These are phyloP conservation scores for Begonia loranthoides DNA, from an alignment of 306 rosid species.

Conservation along the genomic window DNA sequence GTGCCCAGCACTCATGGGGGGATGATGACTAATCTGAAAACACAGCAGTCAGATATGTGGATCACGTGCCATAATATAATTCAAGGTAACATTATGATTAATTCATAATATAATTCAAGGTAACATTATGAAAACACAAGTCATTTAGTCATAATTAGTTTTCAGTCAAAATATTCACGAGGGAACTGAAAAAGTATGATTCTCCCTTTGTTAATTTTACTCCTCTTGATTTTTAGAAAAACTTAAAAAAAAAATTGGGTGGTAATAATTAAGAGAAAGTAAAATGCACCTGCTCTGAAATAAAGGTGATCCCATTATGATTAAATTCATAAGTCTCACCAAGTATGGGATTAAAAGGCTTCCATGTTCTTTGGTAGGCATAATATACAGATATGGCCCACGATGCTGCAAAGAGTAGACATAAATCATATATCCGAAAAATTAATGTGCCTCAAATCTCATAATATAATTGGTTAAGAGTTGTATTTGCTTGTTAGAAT, in stretches of 20 bases:
- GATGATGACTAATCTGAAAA: conserved; percentile 89
- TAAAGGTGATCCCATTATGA: conserved; percentile 52
- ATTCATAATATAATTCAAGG: no score
- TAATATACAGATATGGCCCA: conserved; percentile 92
- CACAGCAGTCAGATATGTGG: no score
- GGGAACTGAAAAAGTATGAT: background rate
- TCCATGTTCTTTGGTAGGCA: conserved; percentile 93
- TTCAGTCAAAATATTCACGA: no score
- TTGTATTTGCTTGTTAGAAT: background rate
- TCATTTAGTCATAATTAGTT: background rate
- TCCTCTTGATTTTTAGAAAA: background rate
- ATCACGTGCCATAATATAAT: no score
- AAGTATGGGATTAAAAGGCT: conserved; percentile 78
- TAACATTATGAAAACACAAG: no score
- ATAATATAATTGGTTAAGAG: conserved; percentile 1
- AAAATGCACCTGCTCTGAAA: conserved; percentile 74
- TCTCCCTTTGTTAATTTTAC: background rate
- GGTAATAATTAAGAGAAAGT: no score
- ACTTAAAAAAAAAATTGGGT: background rate
- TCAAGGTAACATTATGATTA: no score
- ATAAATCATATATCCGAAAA: background rate
- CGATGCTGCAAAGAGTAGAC: conserved; percentile 41
- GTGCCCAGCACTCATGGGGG: conserved; percentile 93
- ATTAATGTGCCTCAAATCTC: background rate
- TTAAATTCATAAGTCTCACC: conserved; percentile 89